Conservation (phyloP, 768 basidiomycete genomes). For the Amanita inopinata region DNA sequence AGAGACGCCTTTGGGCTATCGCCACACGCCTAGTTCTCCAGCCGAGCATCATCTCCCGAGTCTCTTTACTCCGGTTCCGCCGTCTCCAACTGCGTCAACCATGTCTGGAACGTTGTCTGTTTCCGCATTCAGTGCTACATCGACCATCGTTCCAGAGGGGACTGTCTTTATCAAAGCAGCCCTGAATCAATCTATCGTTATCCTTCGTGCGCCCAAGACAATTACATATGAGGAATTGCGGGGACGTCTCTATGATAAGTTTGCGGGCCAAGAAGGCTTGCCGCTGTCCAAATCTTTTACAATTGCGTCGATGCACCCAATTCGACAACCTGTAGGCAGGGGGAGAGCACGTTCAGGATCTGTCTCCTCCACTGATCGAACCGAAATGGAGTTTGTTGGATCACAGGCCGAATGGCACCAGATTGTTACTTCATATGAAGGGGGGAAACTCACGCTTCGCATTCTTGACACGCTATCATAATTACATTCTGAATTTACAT, state of each 20-base stretch:
- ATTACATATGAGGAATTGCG: conserved; percentile 45
- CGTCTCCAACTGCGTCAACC: conserved; percentile 13
- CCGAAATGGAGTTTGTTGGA: conserved; percentile 34
- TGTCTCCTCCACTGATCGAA: conserved; percentile 22
- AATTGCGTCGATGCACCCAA: conserved; percentile 30
- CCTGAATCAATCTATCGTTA: conserved; percentile 49
- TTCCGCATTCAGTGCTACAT: conserved; percentile 19
- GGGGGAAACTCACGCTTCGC: conserved; percentile 47
- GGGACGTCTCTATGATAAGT: conserved; percentile 52
- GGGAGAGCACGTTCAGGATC: conserved; percentile 22
- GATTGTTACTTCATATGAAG: conserved; percentile 31
- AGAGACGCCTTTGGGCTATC: conserved; percentile 21
- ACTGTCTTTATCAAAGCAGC: conserved; percentile 54
- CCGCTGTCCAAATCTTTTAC: conserved; percentile 46
- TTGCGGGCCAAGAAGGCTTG: conserved; percentile 50
- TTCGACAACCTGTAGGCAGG: conserved; percentile 15
- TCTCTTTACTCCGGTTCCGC: conserved; percentile 10
- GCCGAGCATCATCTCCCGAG: conserved; percentile 4
- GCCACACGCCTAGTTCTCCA: conserved; percentile 5
- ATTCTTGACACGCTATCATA: conserved; percentile 31
- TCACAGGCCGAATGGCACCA: conserved; percentile 55
- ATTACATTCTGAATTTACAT: conserved; percentile 7
- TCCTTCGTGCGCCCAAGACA: conserved; percentile 44
- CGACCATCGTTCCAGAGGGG: conserved; percentile 11
- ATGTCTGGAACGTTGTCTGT: conserved; percentile 28